Evolutionary conservation across 306 rosid genomes (phyloP), one percentile per base, ranked within the genome.

Genomic region (Aeschynomene evenia): DNA sequence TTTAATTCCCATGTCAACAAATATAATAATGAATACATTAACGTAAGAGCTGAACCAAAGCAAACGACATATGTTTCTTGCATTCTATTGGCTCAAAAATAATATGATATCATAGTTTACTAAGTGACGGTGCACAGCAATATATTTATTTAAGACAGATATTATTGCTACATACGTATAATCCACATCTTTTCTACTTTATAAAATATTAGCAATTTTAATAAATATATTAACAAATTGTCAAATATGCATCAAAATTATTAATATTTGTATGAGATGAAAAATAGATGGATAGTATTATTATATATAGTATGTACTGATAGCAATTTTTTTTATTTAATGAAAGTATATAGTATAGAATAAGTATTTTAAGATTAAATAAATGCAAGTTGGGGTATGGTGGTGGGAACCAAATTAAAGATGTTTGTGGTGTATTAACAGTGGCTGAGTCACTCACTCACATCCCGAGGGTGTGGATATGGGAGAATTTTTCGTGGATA

Each of bases 381-480:
- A 22, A 67, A 37, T 50, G 61, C 70, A 68, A 52, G 2, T 49
- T 59, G 75, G 29, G 29, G 7, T 2, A 39, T 13, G 3, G 16
- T 22, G 20, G 62, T 48, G 52, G 50, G 73, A 55, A 37, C 22
- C 39, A 5, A n/a, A n/a, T n/a, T n/a, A n/a, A 42, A 43, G 73
- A 75, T 46, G 71, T 23, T 49, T 48, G 68, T 46, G 18, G 68
- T n/a, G n/a, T 23, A 16, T 52, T 5, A 68, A n/a, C 60, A 1
- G 58, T 65, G 79, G 58, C 34, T 40, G 56, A 56, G 13, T 54
- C 58, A 20, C 15, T 42, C 23, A 14, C 64, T 61, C 66, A 11
- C 6, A 29, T 60, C 28, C n/a, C 62, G 24, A 60, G 39, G 43
- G 36, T 9, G 10, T 23, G 60, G 36, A 31, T 71, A 48, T 71